Base-by-base conservation (phyloP, 805 yeast genomes). In the Wickerhamomyces canadensis region DNA sequence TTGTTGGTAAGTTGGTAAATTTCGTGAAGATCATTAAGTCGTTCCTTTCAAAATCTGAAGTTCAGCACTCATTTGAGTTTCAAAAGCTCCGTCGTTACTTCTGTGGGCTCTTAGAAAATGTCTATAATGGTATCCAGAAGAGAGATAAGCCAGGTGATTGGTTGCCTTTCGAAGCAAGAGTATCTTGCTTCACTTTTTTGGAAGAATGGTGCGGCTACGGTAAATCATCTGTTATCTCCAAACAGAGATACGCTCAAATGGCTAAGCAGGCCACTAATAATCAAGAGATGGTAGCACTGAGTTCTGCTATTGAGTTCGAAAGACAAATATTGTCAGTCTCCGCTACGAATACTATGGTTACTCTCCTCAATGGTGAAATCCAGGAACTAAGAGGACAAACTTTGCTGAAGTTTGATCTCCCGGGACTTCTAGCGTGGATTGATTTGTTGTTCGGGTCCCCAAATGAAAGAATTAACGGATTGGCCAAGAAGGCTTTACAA, bases 141-240 rank as follows among this genome's bases (percentile, higher is more conserved):
- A 55, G 66, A 37, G 59, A 55, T n/a, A 59, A 61, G 14, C 65
- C 72, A 2, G 36, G 49, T 4, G 64, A 67, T 27, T 80, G 89
- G 76, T 65, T 89, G n/a, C 91, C 95, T 2, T 88, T 89, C 57
- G 87, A 81, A 46, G 91, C 88, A 3, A 67, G 96, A 36, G 78
- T 84, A 22, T 82, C 85, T 3, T 84, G 94, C 43, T 89, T 87
- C 62, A 76, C 79, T 32, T 82, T 76, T 51, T 64, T 93, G 39
- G 89, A 84, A 47, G 95, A 86, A 55, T 93, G 99, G 99, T 88
- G 96, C 57, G 95, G 95, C 0, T 78, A 76, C 58, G 97, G 98
- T 3, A 80, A 76, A 36, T 67, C 78, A 18, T 70, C 76, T 8
- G 54, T 67, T 1, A 52, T 79, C 2, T 74, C 87, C 3, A 78